phyloP scores from a whole-genome alignment of 345 rosid genomes.

The Melaleuca quinquenervia region DNA sequence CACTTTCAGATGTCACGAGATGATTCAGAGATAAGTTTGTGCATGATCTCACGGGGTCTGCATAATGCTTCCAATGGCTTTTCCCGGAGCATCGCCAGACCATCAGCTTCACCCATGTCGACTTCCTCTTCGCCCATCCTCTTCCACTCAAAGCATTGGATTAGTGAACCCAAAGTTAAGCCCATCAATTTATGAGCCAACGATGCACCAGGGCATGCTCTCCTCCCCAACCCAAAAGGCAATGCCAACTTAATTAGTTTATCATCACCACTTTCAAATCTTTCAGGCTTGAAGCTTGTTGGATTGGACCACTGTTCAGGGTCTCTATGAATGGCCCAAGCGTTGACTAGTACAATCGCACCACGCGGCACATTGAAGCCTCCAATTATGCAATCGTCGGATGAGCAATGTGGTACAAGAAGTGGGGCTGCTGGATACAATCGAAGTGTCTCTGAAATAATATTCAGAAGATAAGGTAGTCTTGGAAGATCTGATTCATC shows the following conservation, averaged over 20 bases:
- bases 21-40: neutral
- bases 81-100: conserved; percentile 30
- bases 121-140: conserved; percentile 23
- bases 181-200: conserved; percentile 11
- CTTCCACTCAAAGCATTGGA: conserved; percentile 49
- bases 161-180: conserved; percentile 20
- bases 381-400: neutral
- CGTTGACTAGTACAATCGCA: neutral
- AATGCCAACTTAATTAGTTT: neutral
- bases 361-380: neutral
- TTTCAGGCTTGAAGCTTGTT: neutral
- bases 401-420: neutral
- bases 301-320: neutral
- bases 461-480: conserved; percentile 17
- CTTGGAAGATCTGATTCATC: conserved; percentile 26
- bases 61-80: conserved; percentile 30
- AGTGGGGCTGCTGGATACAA: neutral
- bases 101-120: conserved; percentile 31
- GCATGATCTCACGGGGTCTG: neutral
- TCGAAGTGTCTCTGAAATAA: conserved; percentile 16
- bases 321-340: neutral
- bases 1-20: neutral
- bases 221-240: conserved; percentile 23
- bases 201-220: conserved; percentile 9
- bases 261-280: neutral